phyloP scores from a whole-genome alignment of 2,329 filamentous ascomycete species.

The Nectriaceae sp. region DNA sequence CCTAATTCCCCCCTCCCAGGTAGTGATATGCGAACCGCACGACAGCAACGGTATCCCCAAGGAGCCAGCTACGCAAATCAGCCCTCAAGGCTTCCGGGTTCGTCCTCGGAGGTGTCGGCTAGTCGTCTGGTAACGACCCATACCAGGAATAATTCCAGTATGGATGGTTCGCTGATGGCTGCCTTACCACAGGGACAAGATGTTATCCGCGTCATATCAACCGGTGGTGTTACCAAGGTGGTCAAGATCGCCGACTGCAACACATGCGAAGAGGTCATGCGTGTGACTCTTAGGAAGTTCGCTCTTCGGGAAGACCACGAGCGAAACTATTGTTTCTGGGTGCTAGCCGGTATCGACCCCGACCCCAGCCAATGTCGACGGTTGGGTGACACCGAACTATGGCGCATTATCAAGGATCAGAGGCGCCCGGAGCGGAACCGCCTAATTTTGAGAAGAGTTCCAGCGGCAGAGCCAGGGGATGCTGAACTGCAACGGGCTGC shows the following conservation, averaged over 20 bases:
- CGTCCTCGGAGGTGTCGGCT: conserved; percentile 65
- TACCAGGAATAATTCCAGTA: conserved; percentile 77
- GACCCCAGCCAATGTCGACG: conserved; percentile 80
- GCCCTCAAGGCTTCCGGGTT: conserved; percentile 57
- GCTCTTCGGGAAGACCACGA: conserved; percentile 87
- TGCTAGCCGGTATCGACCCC: conserved; percentile 81
- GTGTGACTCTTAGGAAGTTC: conserved; percentile 85
- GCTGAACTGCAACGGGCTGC: conserved; percentile 86
- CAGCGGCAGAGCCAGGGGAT: conserved; percentile 83
- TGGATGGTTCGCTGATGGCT: conserved; percentile 85
- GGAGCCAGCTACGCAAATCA: conserved; percentile 48
- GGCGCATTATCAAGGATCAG: conserved; percentile 86
- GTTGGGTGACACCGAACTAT: conserved; percentile 82
- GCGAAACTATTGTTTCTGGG: conserved; percentile 96
- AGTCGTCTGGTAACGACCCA: conserved; percentile 67
- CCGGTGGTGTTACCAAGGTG: conserved; percentile 87
- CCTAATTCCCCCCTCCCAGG: conserved; percentile 66
- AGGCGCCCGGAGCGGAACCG: conserved; percentile 85
- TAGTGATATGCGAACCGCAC: conserved; percentile 54
- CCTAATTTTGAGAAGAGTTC: conserved; percentile 89
- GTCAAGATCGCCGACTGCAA: conserved; percentile 91
- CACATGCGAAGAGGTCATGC: conserved; percentile 89
- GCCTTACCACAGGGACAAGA: conserved; percentile 83
- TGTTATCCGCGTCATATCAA: conserved; percentile 90
- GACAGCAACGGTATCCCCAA: conserved; percentile 59